A percentile compares a stretch with the other conserved stretches of the same genome.
phyloP scores from a whole-genome alignment of 345 rosid species.

The Eucalyptus globulus region DNA sequence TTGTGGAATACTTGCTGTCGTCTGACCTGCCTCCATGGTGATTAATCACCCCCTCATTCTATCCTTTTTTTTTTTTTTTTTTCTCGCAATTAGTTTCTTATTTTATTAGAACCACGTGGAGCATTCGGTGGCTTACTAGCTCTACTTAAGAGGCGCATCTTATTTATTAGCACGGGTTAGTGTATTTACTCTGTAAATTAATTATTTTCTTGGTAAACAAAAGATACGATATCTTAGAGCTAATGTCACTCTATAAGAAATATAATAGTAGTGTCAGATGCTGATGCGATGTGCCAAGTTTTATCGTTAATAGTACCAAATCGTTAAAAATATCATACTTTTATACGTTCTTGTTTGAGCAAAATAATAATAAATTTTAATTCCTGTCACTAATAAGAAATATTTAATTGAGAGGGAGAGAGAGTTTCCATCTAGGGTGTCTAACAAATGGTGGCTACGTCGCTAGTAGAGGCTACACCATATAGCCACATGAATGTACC shows the following conservation, averaged over 20 bases:
- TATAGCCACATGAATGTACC: not conserved
- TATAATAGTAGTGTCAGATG: not conserved
- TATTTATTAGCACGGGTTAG: not conserved
- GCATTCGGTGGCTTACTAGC: not conserved
- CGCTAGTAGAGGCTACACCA: not conserved
- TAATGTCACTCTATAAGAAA: not conserved
- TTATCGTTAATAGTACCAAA: not conserved
- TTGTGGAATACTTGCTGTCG: not conserved
- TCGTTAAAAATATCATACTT: not conserved
- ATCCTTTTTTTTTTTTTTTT: not conserved
- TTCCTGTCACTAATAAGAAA: not conserved
- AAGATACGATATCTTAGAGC: not conserved
- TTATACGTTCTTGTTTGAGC: not conserved
- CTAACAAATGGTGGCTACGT: not conserved
- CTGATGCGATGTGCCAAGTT: not conserved
- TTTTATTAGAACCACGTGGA: not conserved
- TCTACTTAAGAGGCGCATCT: not conserved
- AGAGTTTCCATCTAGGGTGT: not conserved
- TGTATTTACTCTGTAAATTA: not conserved
- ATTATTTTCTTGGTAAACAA: not conserved
- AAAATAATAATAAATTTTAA: not conserved
- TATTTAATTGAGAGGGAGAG: not conserved
- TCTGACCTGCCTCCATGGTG: not conserved
- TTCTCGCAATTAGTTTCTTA: not conserved
- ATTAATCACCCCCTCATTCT: not conserved